Evolutionary conservation across 2,329 filamentous ascomycete species (phyloP).

Genomic region (Trichoderma sp.): DNA sequence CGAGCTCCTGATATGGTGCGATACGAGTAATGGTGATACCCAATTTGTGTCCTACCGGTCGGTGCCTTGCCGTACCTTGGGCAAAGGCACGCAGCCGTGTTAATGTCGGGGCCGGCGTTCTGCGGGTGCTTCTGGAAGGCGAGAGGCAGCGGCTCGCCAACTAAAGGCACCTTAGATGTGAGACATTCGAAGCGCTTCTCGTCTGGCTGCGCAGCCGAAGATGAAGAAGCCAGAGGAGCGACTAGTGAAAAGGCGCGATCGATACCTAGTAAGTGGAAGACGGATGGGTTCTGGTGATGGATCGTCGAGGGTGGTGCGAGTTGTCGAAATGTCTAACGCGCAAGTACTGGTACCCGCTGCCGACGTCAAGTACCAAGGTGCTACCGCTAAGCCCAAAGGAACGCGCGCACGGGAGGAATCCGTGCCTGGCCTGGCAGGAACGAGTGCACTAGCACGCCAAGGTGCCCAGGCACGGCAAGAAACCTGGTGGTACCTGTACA

Average conservation of each 20-base stretch:
- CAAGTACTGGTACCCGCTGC: not conserved
- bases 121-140: slow-evolving; percentile 20
- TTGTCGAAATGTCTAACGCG: not conserved
- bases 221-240: slow-evolving; percentile 17
- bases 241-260: slow-evolving; percentile 4
- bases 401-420: slow-evolving; percentile 14
- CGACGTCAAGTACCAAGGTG: not conserved
- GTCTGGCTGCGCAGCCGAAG: slow-evolving; percentile 4
- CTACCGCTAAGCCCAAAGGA: slow-evolving; percentile 3
- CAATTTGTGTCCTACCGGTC: too few relatives aligned
- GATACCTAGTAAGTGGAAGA: slow-evolving; percentile 1
- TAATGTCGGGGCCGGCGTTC: not conserved
- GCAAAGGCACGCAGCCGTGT: not conserved
- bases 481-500: not conserved
- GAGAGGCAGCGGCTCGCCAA: not conserved
- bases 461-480: slow-evolving; percentile 7
- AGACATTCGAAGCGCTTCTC: slow-evolving; percentile 19
- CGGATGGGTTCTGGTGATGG: slow-evolving; percentile 11
- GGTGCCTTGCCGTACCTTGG: too few relatives aligned
- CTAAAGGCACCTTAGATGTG: not conserved
- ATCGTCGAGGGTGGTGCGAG: not conserved
- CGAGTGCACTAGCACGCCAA: slow-evolving; percentile 16
- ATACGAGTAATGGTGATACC: not conserved
- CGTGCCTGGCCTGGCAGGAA: slow-evolving; percentile 9
- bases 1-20: slow-evolving; percentile 10